These are phyloP conservation scores for Fistulina hepatica DNA, from an alignment of 1,284 basidiomycete species.

Conservation along the genomic window DNA sequence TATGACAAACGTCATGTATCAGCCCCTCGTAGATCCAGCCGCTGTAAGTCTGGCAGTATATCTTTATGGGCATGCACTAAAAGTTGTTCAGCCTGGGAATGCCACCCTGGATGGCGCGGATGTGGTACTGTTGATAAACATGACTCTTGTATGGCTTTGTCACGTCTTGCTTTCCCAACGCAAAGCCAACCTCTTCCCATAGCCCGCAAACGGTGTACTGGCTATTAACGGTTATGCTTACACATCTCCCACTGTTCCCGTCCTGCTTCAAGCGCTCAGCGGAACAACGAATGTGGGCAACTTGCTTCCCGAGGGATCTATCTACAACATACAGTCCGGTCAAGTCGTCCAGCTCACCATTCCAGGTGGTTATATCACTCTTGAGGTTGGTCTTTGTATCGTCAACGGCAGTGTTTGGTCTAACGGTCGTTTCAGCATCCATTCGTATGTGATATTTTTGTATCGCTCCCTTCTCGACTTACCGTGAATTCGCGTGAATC, in stretches of 20 bases:
- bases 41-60: too few relatives aligned
- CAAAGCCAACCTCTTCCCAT: too few relatives aligned
- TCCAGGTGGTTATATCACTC: conserved; percentile 8
- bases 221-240: conserved; percentile 23
- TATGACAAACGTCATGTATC: too few relatives aligned
- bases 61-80: too few relatives aligned
- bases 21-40: conserved; percentile 17
- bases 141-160: conserved; percentile 15
- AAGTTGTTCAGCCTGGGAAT: conserved; percentile 25
- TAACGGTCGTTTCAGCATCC: conserved; percentile 8
- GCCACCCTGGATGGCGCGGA: conserved; percentile 27
- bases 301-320: conserved; percentile 29
- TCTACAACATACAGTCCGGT: conserved; percentile 16
- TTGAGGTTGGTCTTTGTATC: conserved; percentile 5
- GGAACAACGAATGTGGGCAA: conserved; percentile 26
- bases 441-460: too few relatives aligned
- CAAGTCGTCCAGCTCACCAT: conserved; percentile 10
- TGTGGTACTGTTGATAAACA: conserved; percentile 23
- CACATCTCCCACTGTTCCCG: conserved; percentile 22
- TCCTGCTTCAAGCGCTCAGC: conserved; percentile 34
- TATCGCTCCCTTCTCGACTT: too few relatives aligned
- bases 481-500: too few relatives aligned
- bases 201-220: too few relatives aligned
- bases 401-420: conserved; percentile 2
- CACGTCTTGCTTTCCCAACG: conserved; percentile 1